These are phyloP conservation scores for Micromonas pusilla DNA, from an alignment of 139 green algal species.

Conservation along the genomic window DNA sequence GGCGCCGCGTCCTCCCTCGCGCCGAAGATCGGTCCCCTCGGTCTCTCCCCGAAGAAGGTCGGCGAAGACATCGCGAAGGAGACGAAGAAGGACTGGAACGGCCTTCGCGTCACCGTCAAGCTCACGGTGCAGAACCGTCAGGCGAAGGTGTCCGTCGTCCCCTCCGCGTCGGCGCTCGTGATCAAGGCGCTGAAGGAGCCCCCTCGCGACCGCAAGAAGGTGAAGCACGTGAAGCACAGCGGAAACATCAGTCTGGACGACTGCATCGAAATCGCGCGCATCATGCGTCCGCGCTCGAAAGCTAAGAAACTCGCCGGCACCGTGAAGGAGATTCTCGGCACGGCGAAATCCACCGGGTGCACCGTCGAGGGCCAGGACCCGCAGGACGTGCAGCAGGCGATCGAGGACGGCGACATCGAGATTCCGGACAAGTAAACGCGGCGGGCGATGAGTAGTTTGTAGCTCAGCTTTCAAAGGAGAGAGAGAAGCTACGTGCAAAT, in stretches of 20 bases:
- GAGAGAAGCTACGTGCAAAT: too few relatives aligned
- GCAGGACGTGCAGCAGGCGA: conserved; percentile 79
- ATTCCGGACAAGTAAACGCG: conserved; percentile 56
- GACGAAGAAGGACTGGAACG: conserved; percentile 98
- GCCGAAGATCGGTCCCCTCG: conserved; percentile 98
- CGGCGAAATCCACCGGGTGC: conserved; percentile 91
- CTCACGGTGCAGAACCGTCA: conserved; percentile 97
- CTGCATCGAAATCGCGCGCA: conserved; percentile 87
- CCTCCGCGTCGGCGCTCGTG: conserved; percentile 86
- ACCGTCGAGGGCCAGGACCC: conserved; percentile 91
- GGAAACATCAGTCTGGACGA: conserved; percentile 93
- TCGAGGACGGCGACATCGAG: conserved; percentile 74
- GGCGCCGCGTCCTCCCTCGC: conserved; percentile 95
- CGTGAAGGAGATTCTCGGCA: conserved; percentile 98
- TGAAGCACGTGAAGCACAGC: conserved; percentile 98
- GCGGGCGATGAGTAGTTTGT: background rate
- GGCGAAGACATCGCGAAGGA: conserved; percentile 99
- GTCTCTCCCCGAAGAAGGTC: conserved; percentile 99
- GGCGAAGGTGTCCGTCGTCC: conserved; percentile 94
- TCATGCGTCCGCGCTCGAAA: conserved; percentile 88
- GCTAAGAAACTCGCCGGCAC: conserved; percentile 80
- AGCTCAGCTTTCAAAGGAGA: background rate
- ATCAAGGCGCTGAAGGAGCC: conserved; percentile 99
- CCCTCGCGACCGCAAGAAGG: conserved; percentile 88
- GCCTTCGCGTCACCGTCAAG: conserved; percentile 96